Evolutionary conservation across 192 early-diverging fungal species (phyloP).

Genomic region (Diversispora eburnea): DNA sequence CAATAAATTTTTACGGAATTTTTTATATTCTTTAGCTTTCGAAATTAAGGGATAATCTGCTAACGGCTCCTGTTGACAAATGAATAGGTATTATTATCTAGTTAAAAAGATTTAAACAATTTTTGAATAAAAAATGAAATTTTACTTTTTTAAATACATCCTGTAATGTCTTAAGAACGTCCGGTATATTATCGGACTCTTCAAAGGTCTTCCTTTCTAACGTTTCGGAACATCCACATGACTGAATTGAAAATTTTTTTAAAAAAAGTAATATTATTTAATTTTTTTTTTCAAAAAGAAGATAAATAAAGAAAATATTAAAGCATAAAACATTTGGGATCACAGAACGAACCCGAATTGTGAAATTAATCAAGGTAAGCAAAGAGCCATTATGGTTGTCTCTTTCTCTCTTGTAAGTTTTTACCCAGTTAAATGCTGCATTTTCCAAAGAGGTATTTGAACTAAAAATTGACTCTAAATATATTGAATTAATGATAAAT

Average conservation of each 20-base stretch:
- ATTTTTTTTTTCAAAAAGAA: background rate
- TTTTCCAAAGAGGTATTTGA: slow-evolving; percentile 55
- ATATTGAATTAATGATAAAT: background rate
- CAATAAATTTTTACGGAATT: slow-evolving; percentile 62
- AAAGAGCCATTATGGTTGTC: slow-evolving; percentile 52
- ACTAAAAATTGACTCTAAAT: slow-evolving; percentile 43
- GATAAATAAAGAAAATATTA: background rate
- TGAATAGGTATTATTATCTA: background rate
- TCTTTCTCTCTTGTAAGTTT: slow-evolving; percentile 43
- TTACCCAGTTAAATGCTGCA: slow-evolving; percentile 69
- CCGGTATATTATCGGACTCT: slow-evolving; percentile 55
- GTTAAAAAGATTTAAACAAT: background rate
- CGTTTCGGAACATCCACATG: slow-evolving; percentile 52
- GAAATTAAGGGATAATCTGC: slow-evolving; percentile 79
- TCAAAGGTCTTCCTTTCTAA: slow-evolving; percentile 44
- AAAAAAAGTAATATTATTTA: background rate
- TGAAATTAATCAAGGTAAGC: slow-evolving; percentile 71
- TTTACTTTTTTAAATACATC: slow-evolving; percentile 55
- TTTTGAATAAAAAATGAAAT: background rate
- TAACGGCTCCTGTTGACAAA: slow-evolving; percentile 32
- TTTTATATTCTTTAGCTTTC: slow-evolving; percentile 59
- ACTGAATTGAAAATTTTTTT: slow-evolving; percentile 40
- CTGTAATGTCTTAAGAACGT: slow-evolving; percentile 58
- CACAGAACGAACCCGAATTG: slow-evolving; percentile 49
- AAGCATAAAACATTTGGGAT: too few relatives aligned